Base-by-base conservation (phyloP, 345 rosid genomes). In the Brassica rapa region DNA sequence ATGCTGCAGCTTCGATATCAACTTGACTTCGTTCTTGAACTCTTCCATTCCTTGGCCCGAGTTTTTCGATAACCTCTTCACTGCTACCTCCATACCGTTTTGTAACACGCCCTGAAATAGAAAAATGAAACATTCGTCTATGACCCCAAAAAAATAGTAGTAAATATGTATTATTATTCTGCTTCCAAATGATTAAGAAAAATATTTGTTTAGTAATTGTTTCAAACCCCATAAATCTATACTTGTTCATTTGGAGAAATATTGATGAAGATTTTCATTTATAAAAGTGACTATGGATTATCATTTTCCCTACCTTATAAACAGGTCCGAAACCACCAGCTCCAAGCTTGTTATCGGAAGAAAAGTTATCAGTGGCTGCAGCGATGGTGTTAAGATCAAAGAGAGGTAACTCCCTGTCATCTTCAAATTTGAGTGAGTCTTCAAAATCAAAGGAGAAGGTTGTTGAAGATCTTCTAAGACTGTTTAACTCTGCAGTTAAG, bases 271-370 rank as follows among this genome's bases (percentile, higher is more conserved):
- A 15, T 30, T 63, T 15, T 8, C 33, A 25, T 61, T 27, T 49
- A 39, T n/a, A 27, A 12, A 61, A 6, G 12, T 41, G 2, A 49
- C 10, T 29, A 33, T 62, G 41, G 25, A 3, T 69, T 49, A 6
- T 21, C n/a, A 1, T 63, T 41, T 77, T 70, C 5, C 75, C 3
- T 79, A 86, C 95, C 93, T 87, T 87, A 24, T 88, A 90, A 46
- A 90, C 95, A 3, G 87, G 74, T 53, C 92, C 95, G n/a, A 90
- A 90, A 14, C 96, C 93, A 71, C 93, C 93, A 61, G 80, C 77
- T 70, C 96, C 93, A 33, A 90, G 95, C 81, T 85, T 88, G 72
- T 86, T 87, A 15, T 74, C 66, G 11, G 66, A 3, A 41, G 87
- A 86, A 82, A 90, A 90, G 78, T 84, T 81, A 62, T 81, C n/a